Percentiles rank a stretch among this genome's conserved stretches.
Conservation (phyloP, 768 basidiomycete species). For the Naganishia friedmannii region DNA sequence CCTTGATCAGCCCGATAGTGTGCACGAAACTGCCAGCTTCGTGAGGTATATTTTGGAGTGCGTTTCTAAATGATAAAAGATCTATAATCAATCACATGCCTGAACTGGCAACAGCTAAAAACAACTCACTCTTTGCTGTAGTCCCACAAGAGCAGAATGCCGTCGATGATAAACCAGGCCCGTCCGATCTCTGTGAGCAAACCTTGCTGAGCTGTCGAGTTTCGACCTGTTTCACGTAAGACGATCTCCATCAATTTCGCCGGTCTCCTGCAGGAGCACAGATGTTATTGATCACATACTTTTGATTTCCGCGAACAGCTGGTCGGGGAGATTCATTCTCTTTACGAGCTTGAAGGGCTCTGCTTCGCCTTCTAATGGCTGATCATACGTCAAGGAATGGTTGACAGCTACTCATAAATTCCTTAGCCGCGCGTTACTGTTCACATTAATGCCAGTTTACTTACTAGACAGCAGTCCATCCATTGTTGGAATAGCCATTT, state of each 20-base stretch:
- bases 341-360: slow-evolving; percentile 14
- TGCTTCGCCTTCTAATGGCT: slow-evolving; percentile 4
- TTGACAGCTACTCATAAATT: slow-evolving; percentile 10
- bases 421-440: neutral
- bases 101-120: neutral
- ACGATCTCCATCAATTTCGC: neutral
- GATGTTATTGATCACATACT: neutral
- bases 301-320: slow-evolving; percentile 22
- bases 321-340: slow-evolving; percentile 17
- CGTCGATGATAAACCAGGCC: slow-evolving; percentile 92
- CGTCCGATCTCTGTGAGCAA: slow-evolving; percentile 88
- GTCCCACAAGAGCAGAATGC: slow-evolving; percentile 94
- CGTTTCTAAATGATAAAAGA: slow-evolving; percentile 59
- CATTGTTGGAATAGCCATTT: slow-evolving; percentile 24
- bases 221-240: neutral
- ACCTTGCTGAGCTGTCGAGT: slow-evolving; percentile 54
- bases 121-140: slow-evolving; percentile 84
- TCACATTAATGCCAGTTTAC: neutral
- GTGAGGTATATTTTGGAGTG: slow-evolving; percentile 86
- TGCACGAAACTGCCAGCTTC: slow-evolving; percentile 79
- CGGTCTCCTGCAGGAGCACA: neutral
- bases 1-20: slow-evolving; percentile 80
- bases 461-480: slow-evolving; percentile 14
- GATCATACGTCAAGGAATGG: slow-evolving; percentile 18
- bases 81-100: neutral